phyloP scores from a whole-genome alignment of 768 basidiomycete genomes.

The Termitomyces sp. region DNA sequence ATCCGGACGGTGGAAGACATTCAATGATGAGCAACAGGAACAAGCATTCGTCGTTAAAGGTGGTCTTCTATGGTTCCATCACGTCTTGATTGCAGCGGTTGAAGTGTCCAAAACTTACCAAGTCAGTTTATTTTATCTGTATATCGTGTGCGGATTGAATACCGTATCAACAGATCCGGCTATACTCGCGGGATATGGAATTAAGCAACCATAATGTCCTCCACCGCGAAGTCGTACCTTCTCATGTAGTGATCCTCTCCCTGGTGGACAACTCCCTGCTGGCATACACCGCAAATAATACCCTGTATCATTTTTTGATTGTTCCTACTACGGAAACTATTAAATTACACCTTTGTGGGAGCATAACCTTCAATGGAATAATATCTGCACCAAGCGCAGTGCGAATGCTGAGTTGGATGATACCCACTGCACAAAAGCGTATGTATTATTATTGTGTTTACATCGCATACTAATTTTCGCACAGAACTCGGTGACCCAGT shows the following conservation, averaged over 20 bases:
- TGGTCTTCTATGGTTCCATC: conserved; percentile 94
- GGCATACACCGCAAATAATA: conserved; percentile 93
- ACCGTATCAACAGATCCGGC: conserved; percentile 57
- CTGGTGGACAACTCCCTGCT: conserved; percentile 93
- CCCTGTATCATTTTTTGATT: conserved; percentile 87
- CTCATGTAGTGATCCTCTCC: conserved; percentile 82
- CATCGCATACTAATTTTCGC: conserved; percentile 1
- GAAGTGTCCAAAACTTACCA: conserved; percentile 78
- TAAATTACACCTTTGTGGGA: conserved; percentile 86
- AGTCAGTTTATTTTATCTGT: conserved; percentile 33
- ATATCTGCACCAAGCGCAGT: conserved; percentile 82
- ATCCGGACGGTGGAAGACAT: conserved; percentile 94
- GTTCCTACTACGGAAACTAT: conserved; percentile 80
- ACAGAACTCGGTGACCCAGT: conserved; percentile 91
- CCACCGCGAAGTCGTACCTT: conserved; percentile 69
- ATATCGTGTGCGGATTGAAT: neutral
- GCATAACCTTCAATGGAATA: conserved; percentile 90
- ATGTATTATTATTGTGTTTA: conserved; percentile 21
- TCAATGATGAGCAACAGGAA: conserved; percentile 77
- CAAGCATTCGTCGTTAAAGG: conserved; percentile 84
- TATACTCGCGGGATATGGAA: conserved; percentile 92
- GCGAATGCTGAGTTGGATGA: conserved; percentile 94
- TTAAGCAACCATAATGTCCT: conserved; percentile 79
- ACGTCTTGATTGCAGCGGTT: conserved; percentile 87
- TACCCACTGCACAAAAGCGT: conserved; percentile 92